Evolutionary conservation across 1,139 yeast species (phyloP), one percentile per base, ranked within the genome.

Genomic region (Sugiyamaella sp.): DNA sequence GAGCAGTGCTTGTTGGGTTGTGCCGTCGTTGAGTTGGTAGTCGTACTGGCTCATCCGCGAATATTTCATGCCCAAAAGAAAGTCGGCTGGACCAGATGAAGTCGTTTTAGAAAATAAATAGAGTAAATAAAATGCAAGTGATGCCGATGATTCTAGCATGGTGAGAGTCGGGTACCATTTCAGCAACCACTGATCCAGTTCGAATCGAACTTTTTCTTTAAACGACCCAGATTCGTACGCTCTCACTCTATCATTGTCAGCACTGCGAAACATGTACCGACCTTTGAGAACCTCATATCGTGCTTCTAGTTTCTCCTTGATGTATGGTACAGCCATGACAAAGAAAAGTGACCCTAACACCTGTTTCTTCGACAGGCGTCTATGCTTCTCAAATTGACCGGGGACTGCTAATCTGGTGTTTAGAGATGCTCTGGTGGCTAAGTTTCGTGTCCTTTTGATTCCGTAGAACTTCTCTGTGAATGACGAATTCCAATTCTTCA

Each of bases 381-480:
- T 75, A 55, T 84, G 72, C 46, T 74, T 73, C 55, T 85, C 88
- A 10, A 83, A 70, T 69, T 80, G 66, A 1, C 77, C 73, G 0
- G 85, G 85, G 2, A 67, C 69, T 1, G 64, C 60, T 2, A 53
- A 45, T 21, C 64, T 57, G 12, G 74, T 63, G 12, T 63, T 61
- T 33, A 60, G 59, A 3, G 66, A 69, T 21, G 42, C 12, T 2
- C 37, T 16, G 19, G 70, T 63, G 9, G 65, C 56, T 42, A 74
- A 60, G 10, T 62, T 60, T 4, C 69, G 62, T 8, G 82, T 82
- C 51, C 96, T 73, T 67, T 90, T 89, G 61, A 93, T 72, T 1
- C 97, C 98, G 66, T 93, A 91, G 67, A 91, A 93, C 67, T 88
- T 88, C 68, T 91, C 98, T 0, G 96, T 89, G 63, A 93, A 89